Evolutionary conservation across 192 early-diverging fungal genomes (phyloP).

Genomic region (Backusella australiensis): DNA sequence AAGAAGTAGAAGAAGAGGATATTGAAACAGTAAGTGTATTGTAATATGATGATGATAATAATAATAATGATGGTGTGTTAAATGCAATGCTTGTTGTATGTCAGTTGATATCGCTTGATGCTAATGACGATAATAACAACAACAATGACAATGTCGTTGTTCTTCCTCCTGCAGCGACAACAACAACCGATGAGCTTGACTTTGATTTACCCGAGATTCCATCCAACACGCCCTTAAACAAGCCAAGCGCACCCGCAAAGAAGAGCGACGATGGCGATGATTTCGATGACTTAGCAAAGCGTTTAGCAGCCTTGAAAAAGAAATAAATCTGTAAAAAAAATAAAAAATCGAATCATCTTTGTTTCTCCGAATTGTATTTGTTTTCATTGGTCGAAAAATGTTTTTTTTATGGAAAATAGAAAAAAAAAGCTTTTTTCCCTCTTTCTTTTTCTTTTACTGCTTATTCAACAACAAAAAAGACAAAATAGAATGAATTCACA

Average conservation of each 20-base stretch:
- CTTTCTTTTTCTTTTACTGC: slow-evolving; percentile 5
- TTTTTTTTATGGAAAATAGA: background rate
- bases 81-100: background rate
- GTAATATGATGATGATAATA: background rate
- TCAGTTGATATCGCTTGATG: background rate
- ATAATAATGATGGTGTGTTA: background rate
- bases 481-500: background rate
- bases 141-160: background rate
- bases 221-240: slow-evolving; percentile 21
- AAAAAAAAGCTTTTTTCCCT: background rate
- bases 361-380: background rate
- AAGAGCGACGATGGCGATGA: slow-evolving; percentile 9
- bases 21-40: background rate
- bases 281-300: slow-evolving; percentile 72
- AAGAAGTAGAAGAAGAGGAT: background rate
- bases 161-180: background rate
- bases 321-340: slow-evolving; percentile 14
- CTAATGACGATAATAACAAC: background rate
- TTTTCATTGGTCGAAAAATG: background rate
- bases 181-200: background rate
- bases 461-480: background rate
- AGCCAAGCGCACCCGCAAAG: background rate
- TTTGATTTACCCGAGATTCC: slow-evolving; percentile 29
- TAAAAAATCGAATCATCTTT: background rate
- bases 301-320: slow-evolving; percentile 74